Evolutionary conservation across 768 basidiomycete genomes (phyloP).

Genomic region (Hortiboletus campestris): DNA sequence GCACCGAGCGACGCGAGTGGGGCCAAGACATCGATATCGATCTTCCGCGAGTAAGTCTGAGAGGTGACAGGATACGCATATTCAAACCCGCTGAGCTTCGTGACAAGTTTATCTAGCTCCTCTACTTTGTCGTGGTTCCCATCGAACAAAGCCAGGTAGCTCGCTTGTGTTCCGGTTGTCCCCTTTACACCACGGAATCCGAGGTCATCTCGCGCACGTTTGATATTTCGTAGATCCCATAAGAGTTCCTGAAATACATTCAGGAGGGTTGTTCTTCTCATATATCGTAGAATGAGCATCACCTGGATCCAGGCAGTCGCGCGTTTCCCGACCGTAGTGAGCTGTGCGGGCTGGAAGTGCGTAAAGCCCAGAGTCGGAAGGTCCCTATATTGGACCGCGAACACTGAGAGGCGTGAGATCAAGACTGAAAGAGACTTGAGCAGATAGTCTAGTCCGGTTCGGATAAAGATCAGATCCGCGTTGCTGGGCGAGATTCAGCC

Average conservation of each 20-base stretch:
- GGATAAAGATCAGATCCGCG: constrained; percentile 96
- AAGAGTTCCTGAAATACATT: constrained; percentile 66
- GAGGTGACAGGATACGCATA: constrained; percentile 98
- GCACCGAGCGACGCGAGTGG: constrained; percentile 90
- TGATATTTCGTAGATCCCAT: constrained; percentile 94
- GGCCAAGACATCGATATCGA: constrained; percentile 89
- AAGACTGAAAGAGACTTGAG: constrained; percentile 86
- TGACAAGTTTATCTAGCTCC: constrained; percentile 83
- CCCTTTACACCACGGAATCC: constrained; percentile 99
- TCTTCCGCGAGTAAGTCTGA: constrained; percentile 98
- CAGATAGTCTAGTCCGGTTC: constrained; percentile 79
- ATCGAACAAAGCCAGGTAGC: constrained; percentile 91
- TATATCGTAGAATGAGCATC: constrained; percentile 10
- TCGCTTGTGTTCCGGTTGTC: constrained; percentile 98
- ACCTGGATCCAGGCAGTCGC: constrained; percentile 96
- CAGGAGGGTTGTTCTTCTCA: neutral
- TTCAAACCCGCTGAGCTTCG: constrained; percentile 85
- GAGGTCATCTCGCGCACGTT: constrained; percentile 84
- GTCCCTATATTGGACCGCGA: constrained; percentile 82
- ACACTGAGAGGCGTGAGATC: constrained; percentile 82
- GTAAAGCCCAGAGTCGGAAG: constrained; percentile 97
- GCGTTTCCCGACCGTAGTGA: constrained; percentile 97
- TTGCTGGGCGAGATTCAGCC: constrained; percentile 56
- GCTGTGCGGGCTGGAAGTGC: constrained; percentile 97
- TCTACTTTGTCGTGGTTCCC: constrained; percentile 96